Evolutionary conservation across 2,329 filamentous ascomycete species (phyloP), one percentile per base, ranked within the genome.

Genomic region (Fonsecaea multimorphosa): DNA sequence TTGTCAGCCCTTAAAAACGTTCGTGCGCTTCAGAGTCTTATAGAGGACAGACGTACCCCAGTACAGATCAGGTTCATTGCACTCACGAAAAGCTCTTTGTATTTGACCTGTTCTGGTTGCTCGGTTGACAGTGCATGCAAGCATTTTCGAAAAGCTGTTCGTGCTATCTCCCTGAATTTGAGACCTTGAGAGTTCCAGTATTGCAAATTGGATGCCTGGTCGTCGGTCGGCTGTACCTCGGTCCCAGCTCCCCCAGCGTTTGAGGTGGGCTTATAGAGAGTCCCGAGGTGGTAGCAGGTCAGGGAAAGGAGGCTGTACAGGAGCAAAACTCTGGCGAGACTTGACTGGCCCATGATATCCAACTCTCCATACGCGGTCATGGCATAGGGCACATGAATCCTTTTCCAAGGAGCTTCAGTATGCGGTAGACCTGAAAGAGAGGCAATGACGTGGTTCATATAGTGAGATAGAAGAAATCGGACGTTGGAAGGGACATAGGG

Each of bases 31-130:
- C 24, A 19, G 24, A 27, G n/a, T n/a, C 27, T 22, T 3, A 24
- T 22, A 16, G 19, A 51, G 40, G 24, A 27, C 57, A 40, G 58
- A 57, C 58, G 11, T 55, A 61, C 58, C 16, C 61, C 54, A 11
- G 49, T 44, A 46, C 61, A 64, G 16, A 64, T 54, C 27, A 64
- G 61, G 49, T 55, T 64, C 61, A 64, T 58, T 1, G 61, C 61
- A 24, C 40, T 44, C 54, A 59, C 46, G 31, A 64, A 59, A 19
- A 59, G 6, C 36, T 64, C 54, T 27, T 64, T 64, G 44, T 64
- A 64, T 46, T 64, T 64, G 16, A 54, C 22, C 22, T 52, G 32
- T 12, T 51, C 32, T n/a, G 29, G 16, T n/a, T 55, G 32, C 16
- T 52, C 55, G 14, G 56, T 51, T 11, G 44, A 40, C 40, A 57